Evolutionary conservation across 1,284 basidiomycete genomes (phyloP).

Genomic region (Marasmius oreades): DNA sequence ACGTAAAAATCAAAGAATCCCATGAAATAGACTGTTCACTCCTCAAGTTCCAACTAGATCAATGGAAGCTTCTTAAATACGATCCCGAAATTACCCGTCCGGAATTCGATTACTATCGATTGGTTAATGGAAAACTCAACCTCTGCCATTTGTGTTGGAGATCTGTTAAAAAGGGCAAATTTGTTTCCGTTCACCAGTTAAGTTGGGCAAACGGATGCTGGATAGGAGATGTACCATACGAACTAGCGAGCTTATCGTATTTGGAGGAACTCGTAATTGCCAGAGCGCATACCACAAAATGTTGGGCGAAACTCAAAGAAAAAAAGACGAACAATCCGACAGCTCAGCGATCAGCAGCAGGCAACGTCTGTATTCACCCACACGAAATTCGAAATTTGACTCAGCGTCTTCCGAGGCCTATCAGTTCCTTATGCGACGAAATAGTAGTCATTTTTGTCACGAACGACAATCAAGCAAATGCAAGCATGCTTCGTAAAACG

Average conservation of each 20-base stretch:
- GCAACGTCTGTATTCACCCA: constrained; percentile 17
- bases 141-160: neutral
- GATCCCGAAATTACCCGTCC: neutral
- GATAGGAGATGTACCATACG: constrained; percentile 13
- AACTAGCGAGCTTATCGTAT: constrained; percentile 7
- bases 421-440: constrained; percentile 12
- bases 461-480: constrained; percentile 2
- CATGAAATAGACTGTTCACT: no score
- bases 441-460: constrained; percentile 16
- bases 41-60: neutral
- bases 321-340: neutral
- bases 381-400: constrained; percentile 13
- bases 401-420: constrained; percentile 7
- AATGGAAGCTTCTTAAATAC: neutral
- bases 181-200: neutral
- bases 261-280: constrained; percentile 15
- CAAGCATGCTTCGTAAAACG: constrained; percentile 12
- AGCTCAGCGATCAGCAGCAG: constrained; percentile 10
- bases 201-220: constrained; percentile 15
- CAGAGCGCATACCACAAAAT: constrained; percentile 14
- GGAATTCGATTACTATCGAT: neutral
- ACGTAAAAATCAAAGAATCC: no score
- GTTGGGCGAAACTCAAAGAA: constrained; percentile 13
- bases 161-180: neutral
- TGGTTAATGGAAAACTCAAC: neutral